These are phyloP conservation scores for Boechera stricta DNA, from an alignment of 345 rosid species.

Conservation along the genomic window DNA sequence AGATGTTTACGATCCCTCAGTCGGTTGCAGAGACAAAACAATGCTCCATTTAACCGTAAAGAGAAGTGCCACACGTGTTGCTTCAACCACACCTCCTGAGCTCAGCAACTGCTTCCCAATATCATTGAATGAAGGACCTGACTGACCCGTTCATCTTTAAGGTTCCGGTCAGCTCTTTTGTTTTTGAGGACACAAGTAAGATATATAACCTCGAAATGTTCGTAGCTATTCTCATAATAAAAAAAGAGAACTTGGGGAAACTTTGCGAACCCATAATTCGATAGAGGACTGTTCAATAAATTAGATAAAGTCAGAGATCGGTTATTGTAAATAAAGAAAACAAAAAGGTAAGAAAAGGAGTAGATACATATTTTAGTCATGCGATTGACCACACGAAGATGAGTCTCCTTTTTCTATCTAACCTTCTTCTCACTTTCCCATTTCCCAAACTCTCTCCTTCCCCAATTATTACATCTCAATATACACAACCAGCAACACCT, in stretches of 20 bases:
- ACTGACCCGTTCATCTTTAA: constrained; percentile 87
- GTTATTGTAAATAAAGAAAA: background rate
- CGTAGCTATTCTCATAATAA: constrained; percentile 33
- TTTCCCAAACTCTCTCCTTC: constrained; percentile 14
- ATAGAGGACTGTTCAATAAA: background rate
- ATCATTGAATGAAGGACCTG: constrained; percentile 63
- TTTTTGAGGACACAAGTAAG: constrained; percentile 59
- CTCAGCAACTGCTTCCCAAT: constrained; percentile 68
- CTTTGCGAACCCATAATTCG: background rate
- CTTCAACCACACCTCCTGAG: constrained; percentile 82
- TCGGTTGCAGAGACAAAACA: constrained; percentile 79
- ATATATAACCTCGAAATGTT: constrained; percentile 58
- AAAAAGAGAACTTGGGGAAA: background rate
- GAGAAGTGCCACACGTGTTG: constrained; percentile 66
- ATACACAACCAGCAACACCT: background rate
- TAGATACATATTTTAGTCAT: constrained; percentile 24
- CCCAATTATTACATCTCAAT: constrained; percentile 24
- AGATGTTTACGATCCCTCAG: constrained; percentile 82
- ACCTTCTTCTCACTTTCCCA: constrained; percentile 45
- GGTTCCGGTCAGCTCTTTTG: constrained; percentile 78
- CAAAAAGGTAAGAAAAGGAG: constrained; percentile 14
- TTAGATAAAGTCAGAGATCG: background rate
- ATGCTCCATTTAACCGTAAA: constrained; percentile 62
- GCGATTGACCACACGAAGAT: constrained; percentile 35
- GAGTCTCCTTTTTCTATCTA: constrained; percentile 32